Conservation (phyloP, 2,329 filamentous ascomycete species). For the Acephala macrosclerotiorum region DNA sequence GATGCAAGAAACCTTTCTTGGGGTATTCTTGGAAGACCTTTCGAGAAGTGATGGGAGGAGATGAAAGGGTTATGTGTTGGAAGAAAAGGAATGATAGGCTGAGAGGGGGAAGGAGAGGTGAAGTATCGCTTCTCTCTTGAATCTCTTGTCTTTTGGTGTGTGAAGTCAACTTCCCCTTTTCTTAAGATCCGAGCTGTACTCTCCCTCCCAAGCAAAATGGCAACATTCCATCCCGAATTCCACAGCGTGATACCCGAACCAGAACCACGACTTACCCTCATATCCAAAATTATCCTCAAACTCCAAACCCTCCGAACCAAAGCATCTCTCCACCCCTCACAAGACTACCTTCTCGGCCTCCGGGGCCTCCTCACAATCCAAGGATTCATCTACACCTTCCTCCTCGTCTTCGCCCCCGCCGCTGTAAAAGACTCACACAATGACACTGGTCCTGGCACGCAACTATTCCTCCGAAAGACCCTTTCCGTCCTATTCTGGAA, state of each 20-base stretch:
- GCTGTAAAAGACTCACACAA: slow-evolving; percentile 48
- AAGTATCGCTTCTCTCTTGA: neutral
- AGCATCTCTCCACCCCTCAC: slow-evolving; percentile 9
- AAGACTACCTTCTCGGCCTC: slow-evolving; percentile 50
- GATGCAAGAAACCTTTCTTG: neutral
- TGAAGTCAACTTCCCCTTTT: neutral
- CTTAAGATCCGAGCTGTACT: neutral
- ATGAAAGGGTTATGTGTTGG: neutral
- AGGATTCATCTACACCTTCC: slow-evolving; percentile 53
- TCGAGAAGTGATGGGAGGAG: neutral
- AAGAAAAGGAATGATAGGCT: neutral
- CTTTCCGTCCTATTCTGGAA: slow-evolving; percentile 55
- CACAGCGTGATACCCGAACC: neutral
- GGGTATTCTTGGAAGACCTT: neutral
- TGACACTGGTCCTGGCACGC: slow-evolving; percentile 47
- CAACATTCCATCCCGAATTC: neutral
- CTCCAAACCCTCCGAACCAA: slow-evolving; percentile 7
- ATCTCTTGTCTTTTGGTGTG: neutral
- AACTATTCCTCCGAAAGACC: slow-evolving; percentile 51
- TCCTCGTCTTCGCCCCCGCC: slow-evolving; percentile 52
- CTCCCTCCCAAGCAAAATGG: neutral
- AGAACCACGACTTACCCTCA: neutral
- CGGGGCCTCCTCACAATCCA: slow-evolving; percentile 52
- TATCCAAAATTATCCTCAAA: neutral
- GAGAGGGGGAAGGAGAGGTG: neutral